These are phyloP conservation scores for Falciphora oryzae DNA, from an alignment of 2,329 filamentous ascomycete species.

Conservation along the genomic window DNA sequence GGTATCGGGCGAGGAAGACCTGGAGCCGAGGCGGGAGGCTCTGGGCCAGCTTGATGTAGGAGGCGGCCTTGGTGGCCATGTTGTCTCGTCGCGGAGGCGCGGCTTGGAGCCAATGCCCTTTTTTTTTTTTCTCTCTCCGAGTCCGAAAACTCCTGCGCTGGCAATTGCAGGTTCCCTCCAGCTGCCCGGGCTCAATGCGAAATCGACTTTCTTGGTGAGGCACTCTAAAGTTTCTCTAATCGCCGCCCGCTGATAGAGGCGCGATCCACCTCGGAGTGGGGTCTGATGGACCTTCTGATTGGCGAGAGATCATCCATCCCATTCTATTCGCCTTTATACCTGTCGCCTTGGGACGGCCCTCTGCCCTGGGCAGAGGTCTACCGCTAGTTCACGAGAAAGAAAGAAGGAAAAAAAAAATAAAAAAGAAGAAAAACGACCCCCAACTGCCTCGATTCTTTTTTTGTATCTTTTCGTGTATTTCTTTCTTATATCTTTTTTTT, in stretches of 20 bases:
- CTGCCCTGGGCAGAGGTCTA: no score
- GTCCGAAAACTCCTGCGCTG: background rate
- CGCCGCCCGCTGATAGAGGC: background rate
- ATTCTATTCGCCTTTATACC: no score
- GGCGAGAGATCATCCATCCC: no score
- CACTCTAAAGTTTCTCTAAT: background rate
- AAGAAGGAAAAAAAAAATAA: no score
- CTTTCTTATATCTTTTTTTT: no score
- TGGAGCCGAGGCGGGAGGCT: constrained; percentile 71
- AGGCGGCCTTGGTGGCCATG: constrained; percentile 1
- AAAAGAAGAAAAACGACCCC: no score
- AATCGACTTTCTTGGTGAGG: background rate
- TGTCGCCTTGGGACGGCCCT: no score
- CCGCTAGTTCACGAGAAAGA: no score
- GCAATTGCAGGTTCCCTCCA: background rate
- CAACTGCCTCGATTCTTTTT: no score
- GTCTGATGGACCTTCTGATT: background rate
- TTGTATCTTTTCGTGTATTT: no score
- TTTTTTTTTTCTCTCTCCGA: background rate
- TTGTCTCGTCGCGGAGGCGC: background rate
- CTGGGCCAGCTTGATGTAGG: constrained; percentile 56
- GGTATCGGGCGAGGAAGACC: constrained; percentile 86
- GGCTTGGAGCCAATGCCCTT: background rate
- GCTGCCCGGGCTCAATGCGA: background rate
- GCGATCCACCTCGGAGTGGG: background rate